Conservation (phyloP, 73 alveolate species). For the Loxodes magnus region DNA sequence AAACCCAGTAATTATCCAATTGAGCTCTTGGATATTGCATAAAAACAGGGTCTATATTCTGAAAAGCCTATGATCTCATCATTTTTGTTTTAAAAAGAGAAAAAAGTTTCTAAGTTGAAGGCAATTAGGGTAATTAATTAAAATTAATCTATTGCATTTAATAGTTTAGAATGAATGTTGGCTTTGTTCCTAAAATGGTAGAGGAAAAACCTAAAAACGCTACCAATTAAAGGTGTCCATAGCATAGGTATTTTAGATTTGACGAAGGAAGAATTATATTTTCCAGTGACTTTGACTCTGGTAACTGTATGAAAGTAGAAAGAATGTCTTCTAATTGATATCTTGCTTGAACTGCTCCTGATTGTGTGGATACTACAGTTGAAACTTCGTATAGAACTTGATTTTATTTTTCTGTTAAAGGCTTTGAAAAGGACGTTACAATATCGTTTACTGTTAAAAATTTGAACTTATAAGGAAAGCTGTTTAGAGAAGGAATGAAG, state of each 20-base stretch:
- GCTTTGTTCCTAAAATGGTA: no score
- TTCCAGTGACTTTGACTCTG: slow-evolving; percentile 13
- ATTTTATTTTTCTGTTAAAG: slow-evolving; percentile 32
- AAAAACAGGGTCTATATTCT: no score
- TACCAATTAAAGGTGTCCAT: no score
- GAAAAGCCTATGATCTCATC: no score
- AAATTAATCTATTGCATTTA: no score
- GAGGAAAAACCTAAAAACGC: no score
- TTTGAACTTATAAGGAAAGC: slow-evolving; percentile 25
- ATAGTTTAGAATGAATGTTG: no score
- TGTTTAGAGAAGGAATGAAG: slow-evolving; percentile 30
- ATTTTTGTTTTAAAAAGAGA: no score
- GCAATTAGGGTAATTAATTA: no score
- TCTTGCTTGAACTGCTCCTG: slow-evolving; percentile 8
- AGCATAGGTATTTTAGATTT: no score
- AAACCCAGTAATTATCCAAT: neutral
- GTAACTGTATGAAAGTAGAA: slow-evolving; percentile 2
- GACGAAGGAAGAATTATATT: neutral
- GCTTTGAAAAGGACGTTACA: slow-evolving; percentile 8
- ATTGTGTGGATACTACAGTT: slow-evolving; percentile 3
- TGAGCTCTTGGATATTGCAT: no score
- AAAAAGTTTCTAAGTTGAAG: no score
- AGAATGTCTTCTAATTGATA: neutral
- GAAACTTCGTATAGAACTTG: slow-evolving; percentile 26
- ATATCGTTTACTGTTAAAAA: slow-evolving; percentile 20